A percentile compares a stretch with the other conserved stretches of the same genome.
phyloP scores from a whole-genome alignment of 768 basidiomycete species.

The Gloeostereum incarnatum region DNA sequence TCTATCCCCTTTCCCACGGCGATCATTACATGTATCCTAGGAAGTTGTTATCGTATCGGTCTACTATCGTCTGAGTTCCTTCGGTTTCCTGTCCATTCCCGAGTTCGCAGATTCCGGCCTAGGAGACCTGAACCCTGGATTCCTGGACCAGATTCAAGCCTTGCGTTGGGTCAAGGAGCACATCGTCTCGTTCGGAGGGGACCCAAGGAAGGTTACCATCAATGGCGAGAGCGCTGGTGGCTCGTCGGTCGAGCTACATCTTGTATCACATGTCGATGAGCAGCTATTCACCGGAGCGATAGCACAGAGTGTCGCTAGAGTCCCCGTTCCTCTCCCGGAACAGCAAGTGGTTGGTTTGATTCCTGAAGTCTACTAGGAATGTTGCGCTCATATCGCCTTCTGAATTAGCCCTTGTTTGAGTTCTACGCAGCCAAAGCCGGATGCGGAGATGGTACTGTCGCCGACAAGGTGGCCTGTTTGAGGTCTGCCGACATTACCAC shows the following conservation, averaged over 20 bases:
- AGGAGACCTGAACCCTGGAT: constrained; percentile 45
- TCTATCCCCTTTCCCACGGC: too few relatives aligned
- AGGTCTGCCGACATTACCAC: constrained; percentile 40
- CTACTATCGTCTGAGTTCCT: constrained; percentile 53
- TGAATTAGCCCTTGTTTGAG: constrained; percentile 38
- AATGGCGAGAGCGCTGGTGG: constrained; percentile 57
- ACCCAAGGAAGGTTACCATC: constrained; percentile 31
- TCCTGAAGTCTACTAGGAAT: too few relatives aligned
- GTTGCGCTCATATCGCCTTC: too few relatives aligned
- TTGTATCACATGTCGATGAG: constrained; percentile 31
- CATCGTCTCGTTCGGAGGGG: constrained; percentile 28
- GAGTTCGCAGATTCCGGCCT: constrained; percentile 26
- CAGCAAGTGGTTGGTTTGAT: constrained; percentile 40
- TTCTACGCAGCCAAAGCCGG: constrained; percentile 40
- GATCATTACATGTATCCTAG: too few relatives aligned
- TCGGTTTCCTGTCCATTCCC: constrained; percentile 53
- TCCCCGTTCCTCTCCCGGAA: constrained; percentile 39
- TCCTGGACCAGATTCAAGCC: constrained; percentile 41
- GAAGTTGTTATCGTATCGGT: constrained; percentile 57
- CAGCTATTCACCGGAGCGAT: constrained; percentile 45
- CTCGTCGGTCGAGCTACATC: constrained; percentile 46
- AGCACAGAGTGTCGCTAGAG: constrained; percentile 51
- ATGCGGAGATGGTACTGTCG: constrained; percentile 28
- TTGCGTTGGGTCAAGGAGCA: constrained; percentile 28
- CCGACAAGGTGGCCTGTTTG: constrained; percentile 33